phyloP scores from a whole-genome alignment of 257 asterid genomes.

The Petunia axillaris region DNA sequence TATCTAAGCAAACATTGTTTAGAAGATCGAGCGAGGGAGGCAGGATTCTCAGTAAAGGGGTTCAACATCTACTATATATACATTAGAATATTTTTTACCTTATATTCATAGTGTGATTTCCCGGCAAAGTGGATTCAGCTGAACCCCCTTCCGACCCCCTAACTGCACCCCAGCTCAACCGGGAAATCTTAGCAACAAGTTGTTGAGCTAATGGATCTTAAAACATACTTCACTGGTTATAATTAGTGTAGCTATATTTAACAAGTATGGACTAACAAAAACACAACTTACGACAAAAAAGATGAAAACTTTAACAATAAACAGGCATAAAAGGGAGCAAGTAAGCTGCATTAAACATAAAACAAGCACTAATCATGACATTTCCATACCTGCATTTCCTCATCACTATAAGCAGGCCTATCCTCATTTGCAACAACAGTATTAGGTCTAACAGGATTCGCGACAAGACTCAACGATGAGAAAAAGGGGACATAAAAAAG shows the following conservation, averaged over 20 bases:
- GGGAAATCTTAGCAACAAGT: not conserved
- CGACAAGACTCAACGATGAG: slow-evolving; percentile 90
- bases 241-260: not conserved
- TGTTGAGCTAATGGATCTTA: not conserved
- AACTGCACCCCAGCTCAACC: not conserved
- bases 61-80: too few species aligned
- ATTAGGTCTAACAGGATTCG: slow-evolving; percentile 46
- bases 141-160: too few species aligned
- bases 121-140: too few species aligned
- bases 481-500: slow-evolving; percentile 89
- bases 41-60: too few species aligned
- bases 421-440: slow-evolving; percentile 31
- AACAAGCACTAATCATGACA: not conserved
- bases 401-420: slow-evolving; percentile 61
- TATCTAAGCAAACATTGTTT: not conserved
- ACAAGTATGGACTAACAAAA: not conserved
- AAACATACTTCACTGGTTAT: not conserved
- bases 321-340: not conserved
- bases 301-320: not conserved
- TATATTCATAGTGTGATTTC: too few species aligned
- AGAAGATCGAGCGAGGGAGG: too few species aligned
- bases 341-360: not conserved
- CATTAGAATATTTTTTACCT: too few species aligned
- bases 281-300: not conserved
- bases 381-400: slow-evolving; percentile 73